Conservation (phyloP, 768 basidiomycete genomes). For the Sarcodon aspratus region DNA sequence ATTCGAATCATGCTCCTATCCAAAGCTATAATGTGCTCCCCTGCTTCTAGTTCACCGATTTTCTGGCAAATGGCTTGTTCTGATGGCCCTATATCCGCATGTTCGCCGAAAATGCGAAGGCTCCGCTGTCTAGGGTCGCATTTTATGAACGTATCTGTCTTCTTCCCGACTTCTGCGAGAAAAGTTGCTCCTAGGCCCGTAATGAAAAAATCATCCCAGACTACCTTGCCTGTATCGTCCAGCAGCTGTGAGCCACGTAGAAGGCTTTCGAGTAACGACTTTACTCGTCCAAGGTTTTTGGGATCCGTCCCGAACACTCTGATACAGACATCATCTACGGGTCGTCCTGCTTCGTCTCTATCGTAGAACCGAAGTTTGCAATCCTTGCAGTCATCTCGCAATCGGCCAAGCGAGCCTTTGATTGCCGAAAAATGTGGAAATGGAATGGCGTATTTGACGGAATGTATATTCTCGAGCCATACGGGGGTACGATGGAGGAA, state of each 20-base stretch:
- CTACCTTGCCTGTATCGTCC: conserved; percentile 13
- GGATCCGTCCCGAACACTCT: conserved; percentile 27
- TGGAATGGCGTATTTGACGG: conserved; percentile 27
- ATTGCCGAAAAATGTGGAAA: conserved; percentile 22
- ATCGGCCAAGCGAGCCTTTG: conserved; percentile 22
- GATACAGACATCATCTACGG: conserved; percentile 21
- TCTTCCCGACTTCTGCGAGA: conserved; percentile 25
- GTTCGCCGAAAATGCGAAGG: conserved; percentile 29
- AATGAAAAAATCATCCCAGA: conserved; percentile 41
- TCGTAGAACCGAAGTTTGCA: conserved; percentile 25
- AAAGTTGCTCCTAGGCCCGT: conserved; percentile 25
- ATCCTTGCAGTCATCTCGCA: conserved; percentile 14
- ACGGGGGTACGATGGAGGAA: conserved; percentile 27
- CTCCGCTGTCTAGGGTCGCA: conserved; percentile 26
- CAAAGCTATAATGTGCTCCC: conserved; percentile 24
- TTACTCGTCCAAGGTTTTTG: conserved; percentile 22
- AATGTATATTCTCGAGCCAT: conserved; percentile 27
- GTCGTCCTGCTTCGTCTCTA: conserved; percentile 7
- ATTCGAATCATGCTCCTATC: conserved; percentile 20
- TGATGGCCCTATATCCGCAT: conserved; percentile 3
- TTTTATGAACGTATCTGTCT: conserved; percentile 23
- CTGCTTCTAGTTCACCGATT: conserved; percentile 26
- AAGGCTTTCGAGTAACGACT: conserved; percentile 24
- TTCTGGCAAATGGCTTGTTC: conserved; percentile 8
- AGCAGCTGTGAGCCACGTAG: conserved; percentile 27